Percentiles rank a stretch among this genome's conserved stretches.
phyloP scores from a whole-genome alignment of 306 rosid genomes.

The Inga laurina region DNA sequence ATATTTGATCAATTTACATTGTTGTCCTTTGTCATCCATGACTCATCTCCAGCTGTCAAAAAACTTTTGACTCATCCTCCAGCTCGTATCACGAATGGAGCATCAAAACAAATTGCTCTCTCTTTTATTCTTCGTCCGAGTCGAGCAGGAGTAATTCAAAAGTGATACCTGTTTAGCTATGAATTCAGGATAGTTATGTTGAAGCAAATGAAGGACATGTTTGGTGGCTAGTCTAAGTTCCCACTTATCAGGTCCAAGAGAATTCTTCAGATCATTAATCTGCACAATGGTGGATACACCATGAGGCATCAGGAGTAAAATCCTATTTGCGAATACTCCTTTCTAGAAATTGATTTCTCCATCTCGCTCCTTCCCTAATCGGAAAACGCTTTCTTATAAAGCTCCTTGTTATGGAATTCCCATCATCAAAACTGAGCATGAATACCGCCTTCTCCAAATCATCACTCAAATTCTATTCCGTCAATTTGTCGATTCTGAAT shows the following conservation, averaged over 20 bases:
- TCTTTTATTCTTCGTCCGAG: too few relatives aligned
- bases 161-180: constrained; percentile 71
- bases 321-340: constrained; percentile 70
- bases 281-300: constrained; percentile 44
- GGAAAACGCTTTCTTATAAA: constrained; percentile 62
- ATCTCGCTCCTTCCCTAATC: constrained; percentile 69
- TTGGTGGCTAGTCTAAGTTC: constrained; percentile 46
- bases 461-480: too few relatives aligned
- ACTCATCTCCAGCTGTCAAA: too few relatives aligned
- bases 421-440: too few relatives aligned
- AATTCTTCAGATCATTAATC: constrained; percentile 68
- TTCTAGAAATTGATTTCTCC: constrained; percentile 73
- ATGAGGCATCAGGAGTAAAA: constrained; percentile 49
- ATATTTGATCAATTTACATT: too few relatives aligned
- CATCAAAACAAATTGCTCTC: too few relatives aligned
- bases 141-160: too few relatives aligned
- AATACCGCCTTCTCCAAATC: too few relatives aligned
- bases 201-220: constrained; percentile 45
- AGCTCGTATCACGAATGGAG: too few relatives aligned
- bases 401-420: constrained; percentile 44
- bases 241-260: constrained; percentile 74
- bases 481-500: too few relatives aligned
- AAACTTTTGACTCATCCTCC: too few relatives aligned
- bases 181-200: constrained; percentile 79
- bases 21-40: too few relatives aligned